Evolutionary conservation across 768 basidiomycete species (phyloP), one percentile per base, ranked within the genome.

Genomic region (Mycena albidolilacea): DNA sequence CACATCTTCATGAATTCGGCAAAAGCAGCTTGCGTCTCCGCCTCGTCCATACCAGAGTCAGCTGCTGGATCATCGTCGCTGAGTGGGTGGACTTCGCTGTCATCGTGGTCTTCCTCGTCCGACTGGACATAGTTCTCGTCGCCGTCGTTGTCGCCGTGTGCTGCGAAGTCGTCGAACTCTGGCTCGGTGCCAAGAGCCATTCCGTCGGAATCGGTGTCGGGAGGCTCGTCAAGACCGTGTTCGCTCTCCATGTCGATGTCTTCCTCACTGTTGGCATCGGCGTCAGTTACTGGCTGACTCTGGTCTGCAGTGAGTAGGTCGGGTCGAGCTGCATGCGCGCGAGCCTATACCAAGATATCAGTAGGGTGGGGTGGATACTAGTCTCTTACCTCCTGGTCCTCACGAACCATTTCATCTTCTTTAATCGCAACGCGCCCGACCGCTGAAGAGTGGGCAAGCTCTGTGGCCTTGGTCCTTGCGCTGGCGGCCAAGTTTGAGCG

Each of bases 171-270:
- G 46, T 48, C 46, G 46, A 17, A 48, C 17, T 48, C 46, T 15
- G 46, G 14, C 11, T 48, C 59, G 21, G 38, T 43, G 2, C 59
- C 59, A 10, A 43, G 39, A 19, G 39, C 39, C 59, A 61, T 61
- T 11, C 59, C 59, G 19, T 61, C 59, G 3, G 59, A 61, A n/a
- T 61, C 59, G 19, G 37, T 39, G 59, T 61, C 59, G 10, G 41
- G 41, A 61, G 41, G 39, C 39, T 30, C 4, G 30, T 30, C 30
- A 30, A 30, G 30, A 30, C 30, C 30, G 3, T 30, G 30, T 30
- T 30, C 30, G 30, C 12, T n/a, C 1, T 43, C 59, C 8, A 43
- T 23, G 9, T 30, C n/a, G n/a, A 14, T 7, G 17, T 48, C 46
- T 15, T 43, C 19, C 39, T 61, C 55, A 7, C 35, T 57, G 15